These are phyloP conservation scores for Talaromyces marneffei DNA, from an alignment of 2,329 filamentous ascomycete genomes.

Conservation along the genomic window DNA sequence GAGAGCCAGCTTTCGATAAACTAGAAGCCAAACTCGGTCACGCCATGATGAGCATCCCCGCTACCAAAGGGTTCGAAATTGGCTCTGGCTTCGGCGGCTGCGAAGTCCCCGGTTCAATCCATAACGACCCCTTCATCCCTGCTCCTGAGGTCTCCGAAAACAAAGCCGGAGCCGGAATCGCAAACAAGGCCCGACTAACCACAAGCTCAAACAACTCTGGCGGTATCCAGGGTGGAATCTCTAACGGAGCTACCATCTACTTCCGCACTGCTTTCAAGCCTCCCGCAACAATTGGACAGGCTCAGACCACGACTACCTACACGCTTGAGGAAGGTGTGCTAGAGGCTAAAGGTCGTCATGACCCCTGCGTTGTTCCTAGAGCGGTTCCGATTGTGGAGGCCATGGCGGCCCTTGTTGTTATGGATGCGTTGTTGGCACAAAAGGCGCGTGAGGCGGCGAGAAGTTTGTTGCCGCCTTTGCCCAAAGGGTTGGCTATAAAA, in stretches of 20 bases:
- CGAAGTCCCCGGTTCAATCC: slow-evolving; percentile 76
- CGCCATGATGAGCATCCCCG: slow-evolving; percentile 91
- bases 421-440: slow-evolving; percentile 82
- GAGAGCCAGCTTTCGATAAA: slow-evolving; percentile 94
- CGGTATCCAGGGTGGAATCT: slow-evolving; percentile 91
- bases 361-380: slow-evolving; percentile 84
- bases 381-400: slow-evolving; percentile 69
- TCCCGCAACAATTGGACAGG: slow-evolving; percentile 84
- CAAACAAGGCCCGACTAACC: slow-evolving; percentile 55
- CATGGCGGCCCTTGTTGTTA: slow-evolving; percentile 82
- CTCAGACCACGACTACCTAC: slow-evolving; percentile 77
- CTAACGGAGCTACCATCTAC: slow-evolving; percentile 88
- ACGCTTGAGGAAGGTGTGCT: slow-evolving; percentile 69
- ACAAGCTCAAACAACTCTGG: slow-evolving; percentile 94
- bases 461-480: slow-evolving; percentile 40
- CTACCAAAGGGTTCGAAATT: slow-evolving; percentile 92
- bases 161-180: slow-evolving; percentile 12
- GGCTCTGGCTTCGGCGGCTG: slow-evolving; percentile 87
- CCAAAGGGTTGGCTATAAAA: slow-evolving; percentile 30
- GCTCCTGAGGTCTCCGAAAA: slow-evolving; percentile 35
- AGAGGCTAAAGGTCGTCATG: slow-evolving; percentile 88
- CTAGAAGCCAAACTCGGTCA: slow-evolving; percentile 86
- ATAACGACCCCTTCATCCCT: slow-evolving; percentile 83
- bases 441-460: slow-evolving; percentile 54
- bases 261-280: slow-evolving; percentile 95